Percentiles rank a stretch among this genome's conserved stretches.
Evolutionary conservation across 805 yeast genomes (phyloP).

Genomic region (Kodamaea lidongshanica): DNA sequence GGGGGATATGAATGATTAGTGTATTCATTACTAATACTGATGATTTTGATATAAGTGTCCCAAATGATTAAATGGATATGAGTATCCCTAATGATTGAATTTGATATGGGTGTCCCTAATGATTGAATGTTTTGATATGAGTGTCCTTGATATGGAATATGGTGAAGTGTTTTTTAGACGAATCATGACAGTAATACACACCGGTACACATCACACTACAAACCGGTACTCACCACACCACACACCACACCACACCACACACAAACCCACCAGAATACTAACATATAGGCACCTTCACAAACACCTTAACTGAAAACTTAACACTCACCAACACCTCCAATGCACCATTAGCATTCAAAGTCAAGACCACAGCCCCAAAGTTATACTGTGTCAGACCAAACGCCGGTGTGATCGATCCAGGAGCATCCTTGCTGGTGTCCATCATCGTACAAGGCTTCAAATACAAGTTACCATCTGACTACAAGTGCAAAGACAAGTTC

Average conservation of each 20-base stretch:
- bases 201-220: neutral
- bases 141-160: neutral
- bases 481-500: constrained; percentile 87
- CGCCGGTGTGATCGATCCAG: constrained; percentile 74
- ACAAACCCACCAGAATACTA: constrained; percentile 7
- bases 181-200: neutral
- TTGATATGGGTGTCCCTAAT: no score
- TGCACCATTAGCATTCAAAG: constrained; percentile 78
- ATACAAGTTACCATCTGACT: constrained; percentile 66
- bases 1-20: constrained; percentile 1
- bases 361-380: constrained; percentile 96
- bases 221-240: neutral
- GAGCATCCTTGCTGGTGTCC: constrained; percentile 63
- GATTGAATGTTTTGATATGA: neutral
- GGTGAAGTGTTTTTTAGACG: neutral
- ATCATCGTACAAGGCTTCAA: constrained; percentile 81
- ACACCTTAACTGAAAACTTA: constrained; percentile 60
- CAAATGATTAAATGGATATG: neutral
- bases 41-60: no score
- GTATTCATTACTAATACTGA: neutral
- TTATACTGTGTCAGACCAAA: constrained; percentile 94
- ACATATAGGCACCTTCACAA: constrained; percentile 63
- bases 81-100: constrained; percentile 1
- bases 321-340: constrained; percentile 49
- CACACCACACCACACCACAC: neutral